Base-by-base conservation (phyloP, 768 basidiomycete genomes). In the Xerocomus brunneocitrinus region DNA sequence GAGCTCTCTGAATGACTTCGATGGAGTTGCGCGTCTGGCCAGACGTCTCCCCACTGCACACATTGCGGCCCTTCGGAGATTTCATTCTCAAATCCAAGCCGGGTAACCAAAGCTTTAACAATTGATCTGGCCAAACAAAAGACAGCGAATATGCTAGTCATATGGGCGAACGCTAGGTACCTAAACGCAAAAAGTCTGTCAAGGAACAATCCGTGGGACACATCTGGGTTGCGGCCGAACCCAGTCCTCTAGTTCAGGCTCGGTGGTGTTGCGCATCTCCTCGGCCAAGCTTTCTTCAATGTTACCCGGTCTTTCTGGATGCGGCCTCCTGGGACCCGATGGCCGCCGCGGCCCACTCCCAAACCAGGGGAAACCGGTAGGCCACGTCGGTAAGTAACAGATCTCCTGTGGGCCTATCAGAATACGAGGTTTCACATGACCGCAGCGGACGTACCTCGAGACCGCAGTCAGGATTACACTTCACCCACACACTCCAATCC, bases 401-500 rank as follows among this genome's bases (percentile, higher is more conserved):
- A 47, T 47, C 19, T 47, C 46, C 46, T 47, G 14, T 34, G 22
- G 5, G 30, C 8, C 6, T 13, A 13, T 24, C 16, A 47, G 32
- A 24, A 47, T 24, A 47, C 13, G 19, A 34, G 32, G 8, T 44
- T 34, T 34, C 32, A 24, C 9, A n/a, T 5, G 22, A 14, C 32
- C 19, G 34, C 34, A 25, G 24, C 5, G 8, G 3, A 8, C 52
- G 36, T 22, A 60, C 59, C 52, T 60, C 53, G 5, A 54, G 47
- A 30, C 52, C 32, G 50, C 61, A 62, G 7, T 31, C 44, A 12
- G 62, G 62, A 16, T 52, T 30, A 32, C 62, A 63, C 31, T 55
- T 63, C 22, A 60, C 50, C 62, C 62, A 63, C 35, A 60, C 56
- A 13, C 46, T 62, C 62, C 62, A 62, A 24, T 63, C 62, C 9